These are phyloP conservation scores for Suhomyces faveliae DNA, from an alignment of 805 yeast genomes.

Conservation along the genomic window DNA sequence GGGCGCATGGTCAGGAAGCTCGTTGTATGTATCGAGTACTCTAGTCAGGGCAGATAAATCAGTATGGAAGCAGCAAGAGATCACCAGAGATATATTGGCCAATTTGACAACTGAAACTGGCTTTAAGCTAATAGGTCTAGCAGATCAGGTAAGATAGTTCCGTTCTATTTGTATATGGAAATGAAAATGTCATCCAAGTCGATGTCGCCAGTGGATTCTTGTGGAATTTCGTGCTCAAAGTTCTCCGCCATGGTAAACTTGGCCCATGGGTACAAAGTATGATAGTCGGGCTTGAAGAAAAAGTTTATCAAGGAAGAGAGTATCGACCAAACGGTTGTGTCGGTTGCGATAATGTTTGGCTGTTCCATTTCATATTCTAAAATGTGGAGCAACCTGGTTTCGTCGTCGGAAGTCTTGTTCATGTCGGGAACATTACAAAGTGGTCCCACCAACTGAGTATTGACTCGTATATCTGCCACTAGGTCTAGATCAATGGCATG, in stretches of 20 bases:
- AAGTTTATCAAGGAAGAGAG: not conserved
- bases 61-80: conserved; percentile 20
- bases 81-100: conserved; percentile 18
- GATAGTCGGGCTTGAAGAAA: conserved; percentile 7
- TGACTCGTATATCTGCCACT: conserved; percentile 3
- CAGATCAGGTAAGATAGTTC: conserved; percentile 3
- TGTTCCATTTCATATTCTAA: conserved; percentile 16
- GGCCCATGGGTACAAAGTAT: conserved; percentile 18
- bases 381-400: conserved; percentile 15
- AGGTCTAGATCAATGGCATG: conserved; percentile 7
- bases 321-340: not conserved
- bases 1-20: conserved; percentile 35
- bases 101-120: conserved; percentile 5
- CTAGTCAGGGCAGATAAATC: conserved; percentile 14
- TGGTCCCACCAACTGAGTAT: conserved; percentile 13
- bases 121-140: conserved; percentile 6
- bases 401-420: conserved; percentile 8
- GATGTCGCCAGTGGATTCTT: not conserved
- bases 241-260: not conserved
- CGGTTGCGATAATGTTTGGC: not conserved
- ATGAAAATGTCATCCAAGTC: conserved; percentile 7
- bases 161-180: conserved; percentile 3
- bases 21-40: conserved; percentile 26
- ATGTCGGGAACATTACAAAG: conserved; percentile 13
- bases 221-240: not conserved